Percentiles rank a stretch among this genome's conserved stretches.
These are phyloP conservation scores for Orbilia blumenaviensis DNA, from an alignment of 2,329 filamentous ascomycete species.

Conservation along the genomic window DNA sequence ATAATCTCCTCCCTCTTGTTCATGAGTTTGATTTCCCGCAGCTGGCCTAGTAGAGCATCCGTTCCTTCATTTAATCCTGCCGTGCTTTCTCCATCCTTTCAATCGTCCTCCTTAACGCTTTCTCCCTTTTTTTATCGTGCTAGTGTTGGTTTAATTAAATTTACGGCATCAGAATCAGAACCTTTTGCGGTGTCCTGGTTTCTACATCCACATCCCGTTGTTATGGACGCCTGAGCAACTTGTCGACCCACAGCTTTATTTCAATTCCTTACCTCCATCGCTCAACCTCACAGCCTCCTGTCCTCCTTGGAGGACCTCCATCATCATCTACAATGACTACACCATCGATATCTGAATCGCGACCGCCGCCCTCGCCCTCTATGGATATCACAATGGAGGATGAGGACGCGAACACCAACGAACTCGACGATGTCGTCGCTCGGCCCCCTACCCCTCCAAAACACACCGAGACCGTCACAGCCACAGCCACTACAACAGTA, in stretches of 20 bases:
- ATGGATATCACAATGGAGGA: slow-evolving; percentile 49
- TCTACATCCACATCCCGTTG: slow-evolving; percentile 18
- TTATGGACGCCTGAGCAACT: slow-evolving; percentile 44
- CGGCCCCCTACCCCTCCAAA: slow-evolving; percentile 75
- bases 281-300: neutral
- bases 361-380: neutral
- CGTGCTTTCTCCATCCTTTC: neutral
- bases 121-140: slow-evolving; percentile 18
- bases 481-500: neutral
- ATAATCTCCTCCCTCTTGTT: no score
- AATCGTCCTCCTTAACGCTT: neutral
- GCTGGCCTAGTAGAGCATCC: neutral
- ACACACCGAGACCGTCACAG: slow-evolving; percentile 56
- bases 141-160: no score
- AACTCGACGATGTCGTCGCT: slow-evolving; percentile 67
- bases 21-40: neutral
- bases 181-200: slow-evolving; percentile 12
- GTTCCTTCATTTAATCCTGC: neutral
- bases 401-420: slow-evolving; percentile 52
- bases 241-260: slow-evolving; percentile 6
- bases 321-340: slow-evolving; percentile 25
- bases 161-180: slow-evolving; percentile 5
- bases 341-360: slow-evolving; percentile 1
- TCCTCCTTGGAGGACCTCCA: neutral
- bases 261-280: neutral